These are phyloP conservation scores for Aschersonia sp. DNA, from an alignment of 2,329 filamentous ascomycete species.

Conservation along the genomic window DNA sequence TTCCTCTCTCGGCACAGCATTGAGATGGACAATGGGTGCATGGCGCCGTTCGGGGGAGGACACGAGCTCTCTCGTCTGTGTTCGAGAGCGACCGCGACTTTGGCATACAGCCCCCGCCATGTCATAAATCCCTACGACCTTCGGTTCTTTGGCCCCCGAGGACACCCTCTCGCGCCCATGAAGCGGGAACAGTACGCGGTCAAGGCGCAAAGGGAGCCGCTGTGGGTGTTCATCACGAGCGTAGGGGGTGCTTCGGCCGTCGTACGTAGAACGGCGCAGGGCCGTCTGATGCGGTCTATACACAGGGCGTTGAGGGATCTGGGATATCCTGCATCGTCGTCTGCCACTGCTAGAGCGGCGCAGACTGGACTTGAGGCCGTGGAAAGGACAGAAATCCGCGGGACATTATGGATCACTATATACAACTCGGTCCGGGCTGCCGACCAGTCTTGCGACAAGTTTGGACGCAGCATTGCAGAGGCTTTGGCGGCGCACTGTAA, in stretches of 20 bases:
- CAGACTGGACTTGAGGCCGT: slow-evolving; percentile 2
- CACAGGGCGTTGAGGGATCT: slow-evolving; percentile 12
- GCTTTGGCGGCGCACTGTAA: slow-evolving; percentile 4
- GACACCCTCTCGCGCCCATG: slow-evolving; percentile 15
- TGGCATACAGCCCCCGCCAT: slow-evolving; percentile 14
- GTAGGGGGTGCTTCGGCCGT: slow-evolving; percentile 7
- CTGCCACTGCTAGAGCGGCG: no score
- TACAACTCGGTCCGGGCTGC: slow-evolving; percentile 8
- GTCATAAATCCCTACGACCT: slow-evolving; percentile 18
- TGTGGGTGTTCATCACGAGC: slow-evolving; percentile 17
- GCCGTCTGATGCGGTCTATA: slow-evolving; percentile 13
- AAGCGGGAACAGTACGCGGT: slow-evolving; percentile 13
- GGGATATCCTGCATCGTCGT: slow-evolving; percentile 7
- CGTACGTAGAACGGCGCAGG: slow-evolving; percentile 11
- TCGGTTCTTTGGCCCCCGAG: slow-evolving; percentile 16
- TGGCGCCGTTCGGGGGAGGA: slow-evolving; percentile 4
- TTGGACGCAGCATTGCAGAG: slow-evolving; percentile 8
- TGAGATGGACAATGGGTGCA: slow-evolving; percentile 10
- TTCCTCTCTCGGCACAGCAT: slow-evolving; percentile 13
- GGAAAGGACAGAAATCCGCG: slow-evolving; percentile 6
- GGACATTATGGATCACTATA: slow-evolving; percentile 12
- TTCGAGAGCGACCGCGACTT: slow-evolving; percentile 8
- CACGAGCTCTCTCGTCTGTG: slow-evolving; percentile 5
- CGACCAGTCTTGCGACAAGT: slow-evolving; percentile 4
- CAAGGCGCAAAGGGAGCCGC: slow-evolving; percentile 12